phyloP scores from a whole-genome alignment of 2,329 filamentous ascomycete species.

The Claviceps humidiphila region DNA sequence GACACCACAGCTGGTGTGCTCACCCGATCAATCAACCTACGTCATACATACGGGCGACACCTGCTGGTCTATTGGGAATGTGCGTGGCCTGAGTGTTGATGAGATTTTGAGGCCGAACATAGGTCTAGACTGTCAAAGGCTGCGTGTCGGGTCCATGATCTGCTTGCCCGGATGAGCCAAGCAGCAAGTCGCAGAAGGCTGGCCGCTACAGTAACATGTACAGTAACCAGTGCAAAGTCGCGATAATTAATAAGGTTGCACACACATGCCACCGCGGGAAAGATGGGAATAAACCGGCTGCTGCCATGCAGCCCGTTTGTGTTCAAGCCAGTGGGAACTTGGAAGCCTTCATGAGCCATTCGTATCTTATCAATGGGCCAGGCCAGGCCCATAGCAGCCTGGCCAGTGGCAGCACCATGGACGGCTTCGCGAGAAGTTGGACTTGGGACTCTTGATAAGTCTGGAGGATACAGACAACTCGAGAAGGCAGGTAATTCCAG shows the following conservation, averaged over 20 bases:
- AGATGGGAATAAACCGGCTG: not conserved
- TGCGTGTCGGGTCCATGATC: slow-evolving; percentile 28
- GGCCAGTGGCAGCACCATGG: too few species aligned
- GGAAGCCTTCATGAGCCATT: not conserved
- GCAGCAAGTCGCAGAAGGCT: not conserved
- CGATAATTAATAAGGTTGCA: not conserved
- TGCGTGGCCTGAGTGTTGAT: slow-evolving; percentile 28
- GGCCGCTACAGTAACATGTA: not conserved
- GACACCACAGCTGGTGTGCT: slow-evolving; percentile 10
- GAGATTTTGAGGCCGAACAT: slow-evolving; percentile 31
- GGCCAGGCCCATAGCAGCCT: too few species aligned
- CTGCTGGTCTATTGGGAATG: slow-evolving; percentile 38
- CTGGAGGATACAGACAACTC: too few species aligned
- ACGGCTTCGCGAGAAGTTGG: too few species aligned
- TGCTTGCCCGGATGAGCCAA: slow-evolving; percentile 25
- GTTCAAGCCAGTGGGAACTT: not conserved
- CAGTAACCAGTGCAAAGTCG: not conserved
- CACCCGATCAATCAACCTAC: slow-evolving; percentile 22
- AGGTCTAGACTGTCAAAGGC: slow-evolving; percentile 32
- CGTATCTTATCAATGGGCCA: not conserved
- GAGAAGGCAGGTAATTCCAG: too few species aligned
- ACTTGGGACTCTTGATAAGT: too few species aligned
- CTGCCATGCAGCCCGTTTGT: not conserved
- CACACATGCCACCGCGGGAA: not conserved
- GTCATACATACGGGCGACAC: slow-evolving; percentile 33